Conservation (phyloP, 139 green algal genomes). For the Penium margaritaceum region DNA sequence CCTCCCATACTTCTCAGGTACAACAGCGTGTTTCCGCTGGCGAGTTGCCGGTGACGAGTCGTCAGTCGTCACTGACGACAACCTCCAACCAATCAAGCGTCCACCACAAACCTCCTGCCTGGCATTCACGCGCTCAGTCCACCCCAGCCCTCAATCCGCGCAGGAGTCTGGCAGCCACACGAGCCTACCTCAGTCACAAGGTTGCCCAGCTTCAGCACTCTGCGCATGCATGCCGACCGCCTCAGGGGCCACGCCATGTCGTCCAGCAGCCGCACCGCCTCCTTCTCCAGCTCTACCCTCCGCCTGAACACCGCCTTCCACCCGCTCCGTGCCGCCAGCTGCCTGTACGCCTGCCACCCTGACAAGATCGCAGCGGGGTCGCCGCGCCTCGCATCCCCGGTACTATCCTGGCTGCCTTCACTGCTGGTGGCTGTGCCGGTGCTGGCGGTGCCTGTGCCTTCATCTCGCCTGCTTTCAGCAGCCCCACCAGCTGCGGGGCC, state of each 20-base stretch:
- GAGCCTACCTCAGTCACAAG: slow-evolving; percentile 25
- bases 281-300: slow-evolving; percentile 7
- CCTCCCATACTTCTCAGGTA: not conserved
- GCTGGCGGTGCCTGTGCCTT: too few relatives aligned
- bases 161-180: not conserved
- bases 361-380: too few relatives aligned
- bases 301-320: slow-evolving; percentile 20
- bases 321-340: not conserved
- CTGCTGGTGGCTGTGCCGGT: too few relatives aligned
- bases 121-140: not conserved
- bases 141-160: not conserved
- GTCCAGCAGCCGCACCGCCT: slow-evolving; percentile 5
- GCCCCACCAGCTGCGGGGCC: too few relatives aligned
- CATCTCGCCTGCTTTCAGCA: too few relatives aligned
- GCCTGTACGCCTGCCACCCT: not conserved
- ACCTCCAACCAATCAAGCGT: not conserved
- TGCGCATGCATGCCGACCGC: not conserved
- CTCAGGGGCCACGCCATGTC: slow-evolving; percentile 29
- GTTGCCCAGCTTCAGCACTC: not conserved
- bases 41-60: not conserved
- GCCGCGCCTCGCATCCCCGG: too few relatives aligned
- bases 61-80: too few relatives aligned
- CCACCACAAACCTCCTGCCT: not conserved
- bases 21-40: not conserved
- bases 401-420: too few relatives aligned